These are phyloP conservation scores for Atkinsonella hypoxylon DNA, from an alignment of 2,329 filamentous ascomycete genomes.

Conservation along the genomic window DNA sequence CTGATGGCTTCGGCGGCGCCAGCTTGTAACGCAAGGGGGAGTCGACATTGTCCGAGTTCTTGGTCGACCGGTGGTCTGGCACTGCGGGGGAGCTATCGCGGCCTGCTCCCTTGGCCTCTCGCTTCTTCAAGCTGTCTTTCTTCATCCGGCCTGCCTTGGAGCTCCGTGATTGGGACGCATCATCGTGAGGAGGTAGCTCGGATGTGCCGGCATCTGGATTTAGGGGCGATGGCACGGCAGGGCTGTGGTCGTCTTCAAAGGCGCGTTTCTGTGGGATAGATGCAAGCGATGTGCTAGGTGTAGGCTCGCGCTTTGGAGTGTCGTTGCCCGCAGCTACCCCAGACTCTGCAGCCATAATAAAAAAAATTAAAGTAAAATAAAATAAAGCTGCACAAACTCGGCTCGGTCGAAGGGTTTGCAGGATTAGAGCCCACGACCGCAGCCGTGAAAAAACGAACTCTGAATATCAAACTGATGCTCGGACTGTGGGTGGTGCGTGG, in stretches of 20 bases:
- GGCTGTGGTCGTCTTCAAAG: conserved; percentile 58
- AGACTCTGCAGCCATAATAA: conserved; percentile 1
- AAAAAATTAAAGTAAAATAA: neutral
- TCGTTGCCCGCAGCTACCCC: conserved; percentile 25
- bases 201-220: conserved; percentile 48
- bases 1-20: conserved; percentile 47
- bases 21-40: conserved; percentile 49
- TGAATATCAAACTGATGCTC: neutral
- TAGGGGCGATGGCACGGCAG: conserved; percentile 60
- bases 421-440: too few species aligned
- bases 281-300: conserved; percentile 27
- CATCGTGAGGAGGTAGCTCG: conserved; percentile 29
- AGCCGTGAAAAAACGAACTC: neutral
- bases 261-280: conserved; percentile 52
- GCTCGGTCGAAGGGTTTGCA: too few species aligned
- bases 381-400: too few species aligned
- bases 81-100: conserved; percentile 41
- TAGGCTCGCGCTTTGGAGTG: conserved; percentile 29
- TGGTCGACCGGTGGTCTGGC: conserved; percentile 38
- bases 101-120: conserved; percentile 46
- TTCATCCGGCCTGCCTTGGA: conserved; percentile 38
- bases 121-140: conserved; percentile 58
- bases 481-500: neutral
- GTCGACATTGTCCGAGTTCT: conserved; percentile 30
- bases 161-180: conserved; percentile 26